Base-by-base conservation (phyloP, 202 grass and related monocot genomes). In the Hordeum pubiflorum region DNA sequence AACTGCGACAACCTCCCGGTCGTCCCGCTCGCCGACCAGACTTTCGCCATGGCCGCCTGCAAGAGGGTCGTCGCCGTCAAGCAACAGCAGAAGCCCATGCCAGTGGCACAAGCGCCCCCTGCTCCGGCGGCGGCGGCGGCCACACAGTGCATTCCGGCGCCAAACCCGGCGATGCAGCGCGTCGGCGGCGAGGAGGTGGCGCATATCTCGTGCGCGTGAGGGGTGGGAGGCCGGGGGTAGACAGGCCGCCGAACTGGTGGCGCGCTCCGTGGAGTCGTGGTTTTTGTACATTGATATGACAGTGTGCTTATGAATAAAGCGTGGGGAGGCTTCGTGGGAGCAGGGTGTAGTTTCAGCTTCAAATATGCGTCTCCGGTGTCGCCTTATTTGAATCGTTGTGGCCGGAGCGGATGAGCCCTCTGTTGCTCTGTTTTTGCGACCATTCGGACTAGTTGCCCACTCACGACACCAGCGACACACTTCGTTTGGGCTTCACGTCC, bases 1-100 rank as follows among this genome's bases (percentile, higher is more conserved):
- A 94, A 98, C 81, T 98, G 95, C 67, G 90, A 98, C 56, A 94
- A 94, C 77, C 67, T 98, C 40, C 95, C 95, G 3, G 79, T 94
- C 15, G 3, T 98, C 77, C 89, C 95, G 3, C 84, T 98, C 37
- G 41, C 18, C 24, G 77, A 54, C 79, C 27, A 82, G 13, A 43
- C 58, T 0, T 13, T 44, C 18, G 11, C 18, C 5, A 63, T 82
- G 80, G 29, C 40, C 2, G 31, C 41, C 13, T 82, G 58, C 80
- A 94, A 87, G 26, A 82, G 79, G 31, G 79, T 3, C 6, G 71
- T 50, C 32, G 50, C 57, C 59, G 13, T 31, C 78, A 85, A 83
- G 63, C 83, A 85, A 22, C 84, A 78, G 4, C 75, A 86, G 5
- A 0, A 9, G 12, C 12, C 34, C 2, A 18, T 69, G 20, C n/a